phyloP scores from a whole-genome alignment of 257 asterid genomes.

The Coffea canephora region DNA sequence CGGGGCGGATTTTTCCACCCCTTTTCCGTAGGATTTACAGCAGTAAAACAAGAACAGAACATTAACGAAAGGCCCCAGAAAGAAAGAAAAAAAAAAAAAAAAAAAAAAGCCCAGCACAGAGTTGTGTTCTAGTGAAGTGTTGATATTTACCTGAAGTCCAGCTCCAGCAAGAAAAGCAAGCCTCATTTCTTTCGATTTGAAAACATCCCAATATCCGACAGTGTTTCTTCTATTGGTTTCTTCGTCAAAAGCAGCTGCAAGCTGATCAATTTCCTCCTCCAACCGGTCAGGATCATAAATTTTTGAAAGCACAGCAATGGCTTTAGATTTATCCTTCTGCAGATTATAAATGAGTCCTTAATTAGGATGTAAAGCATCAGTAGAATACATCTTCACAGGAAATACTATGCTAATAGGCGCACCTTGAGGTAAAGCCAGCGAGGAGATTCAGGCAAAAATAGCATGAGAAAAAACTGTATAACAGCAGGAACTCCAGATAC shows the following conservation, averaged over 20 bases:
- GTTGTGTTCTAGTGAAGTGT: not conserved
- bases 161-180: slow-evolving; percentile 94
- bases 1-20: no score
- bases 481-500: slow-evolving; percentile 81
- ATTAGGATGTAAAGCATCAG: not conserved
- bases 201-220: slow-evolving; percentile 64
- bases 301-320: slow-evolving; percentile 81
- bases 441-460: slow-evolving; percentile 92
- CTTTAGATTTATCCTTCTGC: slow-evolving; percentile 81
- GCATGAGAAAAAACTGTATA: slow-evolving; percentile 71
- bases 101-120: not conserved
- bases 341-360: slow-evolving; percentile 8
- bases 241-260: slow-evolving; percentile 73
- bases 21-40: no score
- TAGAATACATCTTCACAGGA: not conserved
- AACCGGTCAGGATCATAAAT: slow-evolving; percentile 76
- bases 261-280: slow-evolving; percentile 83
- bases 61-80: no score
- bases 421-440: slow-evolving; percentile 97
- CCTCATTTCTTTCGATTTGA: slow-evolving; percentile 64
- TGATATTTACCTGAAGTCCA: slow-evolving; percentile 66
- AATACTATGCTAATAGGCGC: not conserved
- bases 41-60: not conserved
- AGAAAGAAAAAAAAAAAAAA: not conserved
- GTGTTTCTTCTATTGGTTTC: slow-evolving; percentile 49